phyloP scores from a whole-genome alignment of 2,329 filamentous ascomycete genomes.

The Colletotrichum sp. region DNA sequence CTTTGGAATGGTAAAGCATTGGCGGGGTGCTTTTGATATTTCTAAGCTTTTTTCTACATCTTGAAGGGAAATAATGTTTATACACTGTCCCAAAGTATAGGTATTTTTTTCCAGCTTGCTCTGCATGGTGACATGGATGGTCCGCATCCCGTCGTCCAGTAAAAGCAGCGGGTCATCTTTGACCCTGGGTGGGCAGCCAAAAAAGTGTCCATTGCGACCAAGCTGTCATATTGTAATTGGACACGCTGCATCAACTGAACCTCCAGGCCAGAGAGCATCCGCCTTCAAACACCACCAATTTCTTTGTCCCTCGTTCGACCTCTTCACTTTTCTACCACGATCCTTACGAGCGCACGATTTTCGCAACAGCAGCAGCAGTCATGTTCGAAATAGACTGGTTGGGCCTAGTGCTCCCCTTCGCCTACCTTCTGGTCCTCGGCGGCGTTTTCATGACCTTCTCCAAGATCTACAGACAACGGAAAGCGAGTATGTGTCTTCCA shows the following conservation, averaged over 20 bases:
- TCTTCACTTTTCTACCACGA: constrained; percentile 7
- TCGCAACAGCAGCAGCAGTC: constrained; percentile 22
- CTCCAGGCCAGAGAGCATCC: neutral
- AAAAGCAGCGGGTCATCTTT: constrained; percentile 19
- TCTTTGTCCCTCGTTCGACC: constrained; percentile 16
- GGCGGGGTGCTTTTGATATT: neutral
- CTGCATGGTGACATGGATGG: neutral
- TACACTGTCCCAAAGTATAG: neutral
- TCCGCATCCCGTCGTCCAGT: neutral
- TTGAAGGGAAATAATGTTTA: neutral
- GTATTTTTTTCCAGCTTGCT: neutral
- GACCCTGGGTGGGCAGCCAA: constrained; percentile 12
- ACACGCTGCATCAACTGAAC: constrained; percentile 19
- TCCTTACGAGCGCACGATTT: constrained; percentile 15
- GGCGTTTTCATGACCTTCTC: constrained; percentile 93
- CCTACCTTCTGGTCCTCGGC: constrained; percentile 86
- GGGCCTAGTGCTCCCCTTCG: constrained; percentile 83
- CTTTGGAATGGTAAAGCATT: neutral
- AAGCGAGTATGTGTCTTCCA: constrained; percentile 67
- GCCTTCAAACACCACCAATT: constrained; percentile 5
- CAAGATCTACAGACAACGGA: constrained; percentile 89
- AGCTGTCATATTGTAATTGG: constrained; percentile 22
- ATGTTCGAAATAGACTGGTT: constrained; percentile 72
- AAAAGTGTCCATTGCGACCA: constrained; percentile 20
- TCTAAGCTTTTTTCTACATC: neutral